A percentile compares a stretch with the other conserved stretches of the same genome.
phyloP scores from a whole-genome alignment of 78 protist genomes.

The Parvularia atlantis region DNA sequence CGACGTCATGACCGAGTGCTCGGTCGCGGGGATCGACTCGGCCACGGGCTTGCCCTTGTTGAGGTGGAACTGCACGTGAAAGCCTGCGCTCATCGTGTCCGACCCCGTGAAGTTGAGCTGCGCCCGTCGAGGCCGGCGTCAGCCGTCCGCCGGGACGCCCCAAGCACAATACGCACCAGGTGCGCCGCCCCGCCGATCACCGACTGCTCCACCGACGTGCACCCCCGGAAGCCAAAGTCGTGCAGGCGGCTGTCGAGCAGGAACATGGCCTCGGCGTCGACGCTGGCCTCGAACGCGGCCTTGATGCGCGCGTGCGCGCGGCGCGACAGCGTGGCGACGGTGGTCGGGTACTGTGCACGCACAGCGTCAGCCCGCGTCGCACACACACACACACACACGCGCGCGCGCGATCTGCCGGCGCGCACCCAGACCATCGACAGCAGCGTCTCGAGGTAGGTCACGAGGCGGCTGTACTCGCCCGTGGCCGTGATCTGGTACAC shows the following conservation, averaged over 20 bases:
- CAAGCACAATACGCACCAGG: background rate
- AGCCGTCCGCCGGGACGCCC: too few relatives aligned
- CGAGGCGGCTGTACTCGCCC: background rate
- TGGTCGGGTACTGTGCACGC: slow-evolving; percentile 15
- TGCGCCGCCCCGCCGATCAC: slow-evolving; percentile 24
- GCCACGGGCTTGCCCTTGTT: slow-evolving; percentile 19
- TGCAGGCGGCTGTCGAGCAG: slow-evolving; percentile 2
- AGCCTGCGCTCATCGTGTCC: slow-evolving; percentile 23
- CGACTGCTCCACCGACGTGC: slow-evolving; percentile 22
- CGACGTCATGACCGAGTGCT: slow-evolving; percentile 29
- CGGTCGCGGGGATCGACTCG: slow-evolving; percentile 10
- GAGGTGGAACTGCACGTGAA: slow-evolving; percentile 12
- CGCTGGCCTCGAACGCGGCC: background rate
- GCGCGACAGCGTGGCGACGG: slow-evolving; percentile 23
- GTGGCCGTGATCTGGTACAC: background rate
- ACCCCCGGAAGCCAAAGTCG: slow-evolving; percentile 31
- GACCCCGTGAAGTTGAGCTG: slow-evolving; percentile 10
- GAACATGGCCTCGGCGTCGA: background rate
- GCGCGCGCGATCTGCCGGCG: too few relatives aligned
- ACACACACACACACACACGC: too few relatives aligned
- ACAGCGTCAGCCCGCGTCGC: too few relatives aligned
- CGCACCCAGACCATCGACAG: too few relatives aligned
- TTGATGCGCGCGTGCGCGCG: background rate
- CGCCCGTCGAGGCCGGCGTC: too few relatives aligned
- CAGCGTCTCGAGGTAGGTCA: too few relatives aligned